Evolutionary conservation across 345 rosid species (phyloP).

Genomic region (Boechera retrofracta): DNA sequence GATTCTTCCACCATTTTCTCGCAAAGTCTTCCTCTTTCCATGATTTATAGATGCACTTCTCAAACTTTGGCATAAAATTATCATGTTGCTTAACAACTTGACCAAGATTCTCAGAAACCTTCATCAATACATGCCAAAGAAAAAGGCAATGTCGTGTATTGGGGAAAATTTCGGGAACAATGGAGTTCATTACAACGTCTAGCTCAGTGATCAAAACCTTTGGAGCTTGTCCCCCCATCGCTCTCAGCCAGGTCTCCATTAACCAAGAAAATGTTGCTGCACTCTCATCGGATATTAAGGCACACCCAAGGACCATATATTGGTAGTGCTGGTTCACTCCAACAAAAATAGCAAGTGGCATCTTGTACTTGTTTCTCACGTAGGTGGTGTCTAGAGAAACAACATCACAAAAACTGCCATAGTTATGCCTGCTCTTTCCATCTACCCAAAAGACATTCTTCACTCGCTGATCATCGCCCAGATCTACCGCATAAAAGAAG

Average conservation of each 20-base stretch:
- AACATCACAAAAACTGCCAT: slow-evolving; percentile 62
- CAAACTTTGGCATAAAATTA: slow-evolving; percentile 58
- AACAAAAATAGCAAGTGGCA: slow-evolving; percentile 66
- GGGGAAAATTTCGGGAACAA: slow-evolving; percentile 58
- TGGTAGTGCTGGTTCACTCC: slow-evolving; percentile 79
- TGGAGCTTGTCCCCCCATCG: slow-evolving; percentile 70
- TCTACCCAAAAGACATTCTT: slow-evolving; percentile 71
- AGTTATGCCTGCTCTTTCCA: slow-evolving; percentile 70
- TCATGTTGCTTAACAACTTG: slow-evolving; percentile 58
- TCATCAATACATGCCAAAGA: slow-evolving; percentile 66
- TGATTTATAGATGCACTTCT: slow-evolving; percentile 70
- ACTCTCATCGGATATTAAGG: slow-evolving; percentile 65
- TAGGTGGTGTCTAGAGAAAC: slow-evolving; percentile 65
- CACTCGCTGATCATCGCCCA: slow-evolving; percentile 64
- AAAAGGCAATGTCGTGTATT: slow-evolving; percentile 57
- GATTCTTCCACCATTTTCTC: slow-evolving; percentile 68
- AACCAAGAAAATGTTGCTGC: slow-evolving; percentile 63
- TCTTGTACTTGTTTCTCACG: slow-evolving; percentile 64
- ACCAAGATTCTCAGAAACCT: slow-evolving; percentile 61
- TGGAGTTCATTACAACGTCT: slow-evolving; percentile 51
- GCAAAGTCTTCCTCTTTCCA: slow-evolving; percentile 65
- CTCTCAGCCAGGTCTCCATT: slow-evolving; percentile 69
- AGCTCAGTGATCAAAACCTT: slow-evolving; percentile 63
- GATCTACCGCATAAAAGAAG: slow-evolving; percentile 68
- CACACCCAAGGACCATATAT: slow-evolving; percentile 69